Conservation (phyloP, 176 grass and related monocot genomes). For the Paspalum vaginatum region DNA sequence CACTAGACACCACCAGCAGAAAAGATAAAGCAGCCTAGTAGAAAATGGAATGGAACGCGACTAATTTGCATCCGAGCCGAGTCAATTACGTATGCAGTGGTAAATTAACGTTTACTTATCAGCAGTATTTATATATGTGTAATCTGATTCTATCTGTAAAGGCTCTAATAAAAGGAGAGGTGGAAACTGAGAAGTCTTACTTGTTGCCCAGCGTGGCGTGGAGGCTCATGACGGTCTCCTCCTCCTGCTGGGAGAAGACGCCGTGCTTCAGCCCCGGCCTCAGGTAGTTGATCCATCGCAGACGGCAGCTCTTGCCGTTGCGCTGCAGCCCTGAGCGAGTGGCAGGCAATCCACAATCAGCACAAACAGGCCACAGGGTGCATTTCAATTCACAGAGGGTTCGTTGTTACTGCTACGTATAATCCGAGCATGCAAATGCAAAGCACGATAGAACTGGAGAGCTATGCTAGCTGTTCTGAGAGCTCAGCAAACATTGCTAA, state of each 20-base stretch:
- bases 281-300: constrained; percentile 99
- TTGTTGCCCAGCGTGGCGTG: constrained; percentile 83
- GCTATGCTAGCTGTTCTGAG: background rate
- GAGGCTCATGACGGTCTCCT: constrained; percentile 65
- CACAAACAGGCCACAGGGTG: constrained; percentile 1
- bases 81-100: background rate
- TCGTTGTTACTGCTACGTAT: too few relatives aligned
- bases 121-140: background rate
- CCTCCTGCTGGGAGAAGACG: constrained; percentile 71
- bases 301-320: constrained; percentile 97
- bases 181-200: constrained; percentile 51
- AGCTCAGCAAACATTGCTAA: background rate
- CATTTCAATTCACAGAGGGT: constrained; percentile 38
- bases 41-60: background rate
- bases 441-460: background rate
- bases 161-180: constrained; percentile 9
- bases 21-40: background rate
- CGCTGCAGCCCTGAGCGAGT: constrained; percentile 64
- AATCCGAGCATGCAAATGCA: background rate
- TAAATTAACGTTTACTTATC: constrained; percentile 12
- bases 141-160: constrained; percentile 7
- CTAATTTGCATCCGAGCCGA: background rate
- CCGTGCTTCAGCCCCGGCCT: constrained; percentile 91
- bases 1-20: background rate
- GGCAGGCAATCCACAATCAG: constrained; percentile 13